Base-by-base conservation (phyloP, 1,139 yeast species). In the Lodderomyces oxycetoniae region DNA sequence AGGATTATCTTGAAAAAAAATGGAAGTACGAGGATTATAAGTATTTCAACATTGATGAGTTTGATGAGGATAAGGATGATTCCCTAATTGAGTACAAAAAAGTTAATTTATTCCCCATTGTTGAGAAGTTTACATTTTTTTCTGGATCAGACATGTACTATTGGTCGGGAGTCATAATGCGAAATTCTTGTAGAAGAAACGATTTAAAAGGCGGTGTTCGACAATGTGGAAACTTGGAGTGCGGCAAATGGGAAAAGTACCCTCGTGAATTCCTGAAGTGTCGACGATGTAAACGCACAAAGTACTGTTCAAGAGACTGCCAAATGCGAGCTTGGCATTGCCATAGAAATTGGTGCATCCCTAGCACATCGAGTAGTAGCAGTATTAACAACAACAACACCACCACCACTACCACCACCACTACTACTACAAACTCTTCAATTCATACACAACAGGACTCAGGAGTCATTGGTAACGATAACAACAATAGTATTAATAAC, bases 101-200 rank as follows among this genome's bases (percentile, higher is more conserved):
- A 35, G 63, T 84, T 23, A 88, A 91, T 53, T 63, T 89, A 19
- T 91, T 91, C 61, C 95, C 95, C 10, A 61, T 91, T 42, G 96
- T 89, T 29, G 98, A 91, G 57, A 80, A 83, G 53, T 89, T 86
- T 56, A 91, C 97, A 0, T 79, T 84, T 36, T 76, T 78, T 43
- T 67, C 77, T 16, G 73, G 74, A 24, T 74, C 81, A 30, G 96
- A 88, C 48, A 78, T 88, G 69, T 83, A 84, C 48, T 88, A 89
- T 59, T 91, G 98, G 98, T 87, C 96, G 3, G 95, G 96, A 3
- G 95, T 89, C 11, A 87, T 89, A 31, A 91, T 91, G 91, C 72
- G 97, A 41, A 91, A 91, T 56, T 86, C 96, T 1, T 89, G 96
- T 55, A 74, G 96, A 39, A 79, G 91, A 52, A 93, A 89, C 55